A percentile compares a stretch with the other conserved stretches of the same genome.
Evolutionary conservation across 2,329 filamentous ascomycete species (phyloP).

Genomic region (Curvularia sp.): DNA sequence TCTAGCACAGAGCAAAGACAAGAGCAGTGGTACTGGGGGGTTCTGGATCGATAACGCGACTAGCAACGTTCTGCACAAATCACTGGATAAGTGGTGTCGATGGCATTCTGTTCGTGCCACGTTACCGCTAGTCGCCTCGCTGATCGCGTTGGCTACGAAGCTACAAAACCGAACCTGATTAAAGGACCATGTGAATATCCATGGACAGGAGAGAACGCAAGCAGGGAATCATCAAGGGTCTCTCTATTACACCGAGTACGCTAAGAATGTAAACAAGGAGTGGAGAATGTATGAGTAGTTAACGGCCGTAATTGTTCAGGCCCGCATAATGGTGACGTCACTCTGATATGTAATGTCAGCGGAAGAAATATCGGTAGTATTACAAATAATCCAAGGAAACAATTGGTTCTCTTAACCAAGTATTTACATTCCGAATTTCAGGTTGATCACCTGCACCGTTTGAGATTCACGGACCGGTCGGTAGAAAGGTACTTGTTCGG

Average conservation of each 20-base stretch:
- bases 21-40: not conserved
- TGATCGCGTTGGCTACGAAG: conserved; percentile 3
- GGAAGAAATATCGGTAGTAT: not conserved
- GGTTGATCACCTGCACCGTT: not conserved
- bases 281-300: not conserved
- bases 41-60: conserved; percentile 1
- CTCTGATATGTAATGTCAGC: not conserved
- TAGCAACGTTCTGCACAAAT: conserved; percentile 1
- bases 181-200: not conserved
- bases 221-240: not conserved
- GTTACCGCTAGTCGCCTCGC: not conserved
- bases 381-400: not conserved
- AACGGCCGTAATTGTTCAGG: not conserved
- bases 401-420: not conserved
- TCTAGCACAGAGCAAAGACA: conserved; percentile 1
- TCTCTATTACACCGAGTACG: not conserved
- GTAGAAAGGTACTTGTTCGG: not conserved
- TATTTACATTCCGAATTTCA: not conserved
- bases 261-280: not conserved
- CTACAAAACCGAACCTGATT: not conserved
- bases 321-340: not conserved
- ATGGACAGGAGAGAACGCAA: not conserved
- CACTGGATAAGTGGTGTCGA: conserved; percentile 8
- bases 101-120: conserved; percentile 9
- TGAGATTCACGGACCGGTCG: not conserved